phyloP scores from a whole-genome alignment of 2,329 filamentous ascomycete genomes.

The Fusarium nanum region DNA sequence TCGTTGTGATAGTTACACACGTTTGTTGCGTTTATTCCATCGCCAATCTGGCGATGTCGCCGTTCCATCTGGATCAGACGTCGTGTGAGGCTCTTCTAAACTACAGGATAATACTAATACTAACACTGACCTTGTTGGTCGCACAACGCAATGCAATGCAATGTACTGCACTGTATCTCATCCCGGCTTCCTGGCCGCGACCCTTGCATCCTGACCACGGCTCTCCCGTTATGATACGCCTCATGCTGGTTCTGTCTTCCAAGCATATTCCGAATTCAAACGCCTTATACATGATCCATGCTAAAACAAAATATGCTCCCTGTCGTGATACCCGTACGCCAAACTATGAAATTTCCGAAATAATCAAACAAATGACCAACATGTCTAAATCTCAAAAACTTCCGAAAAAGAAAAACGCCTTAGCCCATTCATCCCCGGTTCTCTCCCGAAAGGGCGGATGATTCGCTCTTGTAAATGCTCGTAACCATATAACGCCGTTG shows the following conservation, averaged over 20 bases:
- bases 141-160: conserved; percentile 16
- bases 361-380: conserved; percentile 2
- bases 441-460: conserved; percentile 31
- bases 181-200: conserved; percentile 9
- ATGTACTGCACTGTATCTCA: not conserved
- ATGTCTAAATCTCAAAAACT: not conserved
- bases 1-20: conserved; percentile 2
- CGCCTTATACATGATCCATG: conserved; percentile 14
- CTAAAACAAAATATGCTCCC: conserved; percentile 10
- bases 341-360: conserved; percentile 8
- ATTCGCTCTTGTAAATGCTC: conserved; percentile 40
- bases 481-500: conserved; percentile 36
- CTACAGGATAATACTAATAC: conserved; percentile 23
- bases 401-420: conserved; percentile 26
- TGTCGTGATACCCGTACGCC: conserved; percentile 22
- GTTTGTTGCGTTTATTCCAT: conserved; percentile 1
- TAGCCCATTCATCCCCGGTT: conserved; percentile 8
- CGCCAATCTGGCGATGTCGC: not conserved
- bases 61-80: not conserved
- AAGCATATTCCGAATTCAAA: conserved; percentile 25
- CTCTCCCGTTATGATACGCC: conserved; percentile 13
- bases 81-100: conserved; percentile 18
- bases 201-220: not conserved
- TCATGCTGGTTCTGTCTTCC: conserved; percentile 38
- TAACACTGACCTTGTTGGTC: conserved; percentile 9